Evolutionary conservation across 345 rosid species (phyloP).

Genomic region (Euphorbia tirucalli): DNA sequence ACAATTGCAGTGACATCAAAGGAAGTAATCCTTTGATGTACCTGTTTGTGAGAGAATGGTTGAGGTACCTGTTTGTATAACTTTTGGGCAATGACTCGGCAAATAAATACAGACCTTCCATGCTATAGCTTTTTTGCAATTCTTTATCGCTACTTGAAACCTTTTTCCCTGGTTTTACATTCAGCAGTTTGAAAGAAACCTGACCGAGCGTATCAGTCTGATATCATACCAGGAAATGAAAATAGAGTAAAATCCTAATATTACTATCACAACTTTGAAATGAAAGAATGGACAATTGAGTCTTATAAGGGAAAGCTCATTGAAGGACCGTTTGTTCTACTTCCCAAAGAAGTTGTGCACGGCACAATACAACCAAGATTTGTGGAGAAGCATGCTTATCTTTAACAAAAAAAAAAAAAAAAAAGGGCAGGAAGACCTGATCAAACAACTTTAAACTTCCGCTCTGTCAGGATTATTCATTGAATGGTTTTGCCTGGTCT

Average conservation of each 20-base stretch:
- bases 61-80: too few species aligned
- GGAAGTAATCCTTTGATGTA: too few species aligned
- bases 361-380: not conserved
- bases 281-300: not conserved
- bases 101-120: too few species aligned
- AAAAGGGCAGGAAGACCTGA: slow-evolving; percentile 10
- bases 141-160: too few species aligned
- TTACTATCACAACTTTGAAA: not conserved
- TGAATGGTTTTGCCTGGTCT: slow-evolving; percentile 28
- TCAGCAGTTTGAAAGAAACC: not conserved
- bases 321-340: not conserved
- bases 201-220: not conserved
- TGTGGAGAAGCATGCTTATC: not conserved
- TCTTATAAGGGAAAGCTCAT: not conserved
- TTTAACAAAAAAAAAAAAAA: slow-evolving; percentile 1
- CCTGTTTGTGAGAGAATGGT: too few species aligned
- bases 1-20: too few species aligned
- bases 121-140: too few species aligned
- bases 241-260: not conserved
- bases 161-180: too few species aligned
- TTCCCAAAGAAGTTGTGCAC: not conserved
- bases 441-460: slow-evolving; percentile 14
- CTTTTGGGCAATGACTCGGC: too few species aligned
- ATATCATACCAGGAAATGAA: too few species aligned
- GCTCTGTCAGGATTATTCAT: slow-evolving; percentile 36